Base-by-base conservation (phyloP, 2,329 filamentous ascomycete genomes). In the Allantophomopsis cytisporea region DNA sequence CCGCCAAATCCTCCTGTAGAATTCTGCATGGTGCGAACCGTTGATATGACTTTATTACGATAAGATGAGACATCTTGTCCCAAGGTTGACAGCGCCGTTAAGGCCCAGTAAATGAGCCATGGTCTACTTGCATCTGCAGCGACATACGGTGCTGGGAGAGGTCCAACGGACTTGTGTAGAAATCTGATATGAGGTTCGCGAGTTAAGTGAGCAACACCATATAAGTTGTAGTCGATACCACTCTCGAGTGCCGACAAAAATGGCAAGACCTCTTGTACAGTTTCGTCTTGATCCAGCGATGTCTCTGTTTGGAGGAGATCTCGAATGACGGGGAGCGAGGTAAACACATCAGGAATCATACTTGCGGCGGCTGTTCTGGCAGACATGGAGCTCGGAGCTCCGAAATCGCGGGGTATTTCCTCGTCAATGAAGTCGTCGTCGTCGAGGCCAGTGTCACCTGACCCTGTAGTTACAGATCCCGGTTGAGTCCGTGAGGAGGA, bases 51-150 rank as follows among this genome's bases (percentile, higher is more conserved):
- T 61, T 72, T 69, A 47, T 81, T 64, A 41, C 80, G 73, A 58
- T 85, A 89, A 40, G 57, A 52, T 7, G 62, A 65, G 31, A 75
- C 60, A 55, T 94, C 84, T 54, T 87, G 76, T 36, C 85, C 87
- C 37, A 98, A 64, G 28, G 88, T 66, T 18, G 71, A 66, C 47
- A 98, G 66, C 2, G 75, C 86, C 28, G 80, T 75, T 39, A 96
- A 66, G 39, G 75, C 83, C 91, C 91, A 98, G 63, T 95, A 96
- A 47, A 94, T 70, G 53, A 94, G 73, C 91, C 91, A 98, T 8
- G 91, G 88, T 40, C 89, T 70, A 55, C 83, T 88, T 23, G 91
- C 81, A 65, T 98, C 91, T 48, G 87, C 74, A 37, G 69, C 70
- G 39, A 80, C 76, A 59, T 82, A 94, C 3, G 64, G 65, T 7